Evolutionary conservation across 108 stramenopile species (phyloP).

Genomic region (Skeletonema tropicum): DNA sequence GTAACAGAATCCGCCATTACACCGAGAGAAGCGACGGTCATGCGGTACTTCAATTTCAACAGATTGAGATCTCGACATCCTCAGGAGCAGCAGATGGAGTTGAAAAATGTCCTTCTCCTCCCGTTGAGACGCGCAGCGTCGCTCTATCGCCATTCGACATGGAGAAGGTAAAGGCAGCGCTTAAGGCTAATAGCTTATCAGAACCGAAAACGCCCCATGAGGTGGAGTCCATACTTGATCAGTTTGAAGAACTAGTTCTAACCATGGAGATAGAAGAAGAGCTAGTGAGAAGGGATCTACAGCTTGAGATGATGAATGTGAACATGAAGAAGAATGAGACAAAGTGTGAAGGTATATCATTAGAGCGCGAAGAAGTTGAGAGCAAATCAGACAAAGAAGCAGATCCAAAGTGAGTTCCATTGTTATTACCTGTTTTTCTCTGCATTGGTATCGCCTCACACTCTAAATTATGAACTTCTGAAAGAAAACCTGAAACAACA

Average conservation of each 20-base stretch:
- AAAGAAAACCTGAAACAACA: too few relatives aligned
- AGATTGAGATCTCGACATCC: slow-evolving; percentile 17
- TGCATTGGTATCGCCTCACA: too few relatives aligned
- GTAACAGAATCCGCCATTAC: slow-evolving; percentile 10
- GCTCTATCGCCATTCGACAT: slow-evolving; percentile 32
- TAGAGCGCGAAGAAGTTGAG: too few relatives aligned
- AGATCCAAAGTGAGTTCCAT: too few relatives aligned
- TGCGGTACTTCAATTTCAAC: slow-evolving; percentile 5
- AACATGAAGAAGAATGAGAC: not conserved
- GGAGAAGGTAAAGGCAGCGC: slow-evolving; percentile 24
- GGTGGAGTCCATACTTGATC: not conserved
- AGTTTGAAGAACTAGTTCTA: slow-evolving; percentile 2
- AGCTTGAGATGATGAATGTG: not conserved
- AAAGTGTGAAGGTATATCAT: too few relatives aligned
- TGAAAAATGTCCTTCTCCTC: not conserved
- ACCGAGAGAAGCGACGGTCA: slow-evolving; percentile 26
- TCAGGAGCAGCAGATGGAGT: not conserved
- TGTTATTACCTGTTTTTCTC: too few relatives aligned
- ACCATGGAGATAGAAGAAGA: slow-evolving; percentile 20
- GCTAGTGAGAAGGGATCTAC: not conserved
- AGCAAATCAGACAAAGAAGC: too few relatives aligned
- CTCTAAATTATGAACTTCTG: too few relatives aligned
- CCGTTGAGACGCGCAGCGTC: slow-evolving; percentile 7
- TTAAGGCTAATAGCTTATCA: not conserved
- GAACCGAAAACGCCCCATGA: not conserved